Percentiles rank a stretch among this genome's conserved stretches.
phyloP scores from a whole-genome alignment of 495 filamentous ascomycete species.

The Trichoderma erinaceum region DNA sequence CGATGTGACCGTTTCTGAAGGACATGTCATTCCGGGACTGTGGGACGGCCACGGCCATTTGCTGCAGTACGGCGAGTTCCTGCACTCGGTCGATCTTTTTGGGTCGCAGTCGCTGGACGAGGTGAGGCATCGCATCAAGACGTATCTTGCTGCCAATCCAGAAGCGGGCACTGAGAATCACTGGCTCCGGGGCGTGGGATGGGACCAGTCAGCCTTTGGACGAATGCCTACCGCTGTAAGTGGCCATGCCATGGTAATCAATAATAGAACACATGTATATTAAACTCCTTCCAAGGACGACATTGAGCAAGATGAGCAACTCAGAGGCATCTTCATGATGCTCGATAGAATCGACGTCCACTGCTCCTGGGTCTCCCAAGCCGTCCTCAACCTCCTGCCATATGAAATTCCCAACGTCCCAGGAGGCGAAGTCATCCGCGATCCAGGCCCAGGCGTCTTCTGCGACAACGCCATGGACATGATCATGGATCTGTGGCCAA shows the following conservation, averaged over 20 bases:
- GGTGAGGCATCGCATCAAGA: conserved; percentile 38
- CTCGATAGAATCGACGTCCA: conserved; percentile 61
- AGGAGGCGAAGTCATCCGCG: conserved; percentile 51
- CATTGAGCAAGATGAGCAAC: conserved; percentile 42
- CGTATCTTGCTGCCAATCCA: conserved; percentile 38
- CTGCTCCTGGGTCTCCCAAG: conserved; percentile 56
- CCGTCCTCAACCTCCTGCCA: conserved; percentile 51
- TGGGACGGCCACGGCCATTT: conserved; percentile 64
- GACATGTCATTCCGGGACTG: conserved; percentile 50
- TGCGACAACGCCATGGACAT: conserved; percentile 65
- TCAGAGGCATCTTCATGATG: conserved; percentile 55
- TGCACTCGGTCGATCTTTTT: conserved; percentile 55
- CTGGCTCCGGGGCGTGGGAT: conserved; percentile 58
- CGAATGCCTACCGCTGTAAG: conserved; percentile 56
- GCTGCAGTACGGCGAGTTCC: conserved; percentile 56
- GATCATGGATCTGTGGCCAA: conserved; percentile 47
- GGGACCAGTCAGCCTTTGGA: conserved; percentile 58
- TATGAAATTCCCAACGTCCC: conserved; percentile 45
- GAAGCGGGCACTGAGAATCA: conserved; percentile 38
- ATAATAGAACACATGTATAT: too few species aligned
- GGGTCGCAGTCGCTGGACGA: conserved; percentile 45
- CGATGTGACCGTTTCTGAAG: conserved; percentile 12
- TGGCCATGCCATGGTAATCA: too few species aligned
- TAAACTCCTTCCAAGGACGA: conserved; percentile 32
- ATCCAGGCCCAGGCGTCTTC: conserved; percentile 58